phyloP scores from a whole-genome alignment of 495 filamentous ascomycete genomes.

The Tuber indicum region DNA sequence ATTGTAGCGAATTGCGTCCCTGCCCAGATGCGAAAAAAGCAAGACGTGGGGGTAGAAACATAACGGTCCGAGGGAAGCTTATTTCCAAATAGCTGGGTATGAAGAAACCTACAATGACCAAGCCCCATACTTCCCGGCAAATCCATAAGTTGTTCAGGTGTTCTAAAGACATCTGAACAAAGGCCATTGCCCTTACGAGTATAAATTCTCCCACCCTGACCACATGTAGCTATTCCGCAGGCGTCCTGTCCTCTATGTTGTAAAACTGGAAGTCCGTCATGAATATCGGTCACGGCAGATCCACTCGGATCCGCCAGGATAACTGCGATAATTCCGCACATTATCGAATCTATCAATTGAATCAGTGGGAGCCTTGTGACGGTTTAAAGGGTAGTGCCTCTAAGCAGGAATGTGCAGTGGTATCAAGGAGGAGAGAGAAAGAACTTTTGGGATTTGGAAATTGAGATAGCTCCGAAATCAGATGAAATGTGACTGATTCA shows the following conservation, averaged over 20 bases:
- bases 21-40: conserved; percentile 1
- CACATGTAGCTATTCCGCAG: conserved; percentile 77
- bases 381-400: neutral
- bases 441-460: neutral
- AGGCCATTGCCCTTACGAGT: conserved; percentile 92
- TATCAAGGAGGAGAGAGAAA: neutral
- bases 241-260: conserved; percentile 89
- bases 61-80: neutral
- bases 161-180: conserved; percentile 78
- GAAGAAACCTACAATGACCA: conserved; percentile 52
- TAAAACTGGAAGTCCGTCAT: conserved; percentile 83
- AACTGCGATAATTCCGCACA: conserved; percentile 83
- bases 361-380: neutral
- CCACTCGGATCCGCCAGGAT: conserved; percentile 60
- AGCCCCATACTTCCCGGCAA: conserved; percentile 88
- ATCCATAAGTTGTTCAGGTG: conserved; percentile 66
- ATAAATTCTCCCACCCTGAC: conserved; percentile 69
- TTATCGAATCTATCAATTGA: conserved; percentile 42
- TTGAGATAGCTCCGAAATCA: neutral
- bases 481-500: neutral
- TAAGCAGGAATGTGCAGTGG: neutral
- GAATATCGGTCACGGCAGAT: conserved; percentile 68
- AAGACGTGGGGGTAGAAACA: neutral
- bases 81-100: neutral
- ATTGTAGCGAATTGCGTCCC: neutral